phyloP scores from a whole-genome alignment of 257 asterid genomes.

The Perilla frutescens region DNA sequence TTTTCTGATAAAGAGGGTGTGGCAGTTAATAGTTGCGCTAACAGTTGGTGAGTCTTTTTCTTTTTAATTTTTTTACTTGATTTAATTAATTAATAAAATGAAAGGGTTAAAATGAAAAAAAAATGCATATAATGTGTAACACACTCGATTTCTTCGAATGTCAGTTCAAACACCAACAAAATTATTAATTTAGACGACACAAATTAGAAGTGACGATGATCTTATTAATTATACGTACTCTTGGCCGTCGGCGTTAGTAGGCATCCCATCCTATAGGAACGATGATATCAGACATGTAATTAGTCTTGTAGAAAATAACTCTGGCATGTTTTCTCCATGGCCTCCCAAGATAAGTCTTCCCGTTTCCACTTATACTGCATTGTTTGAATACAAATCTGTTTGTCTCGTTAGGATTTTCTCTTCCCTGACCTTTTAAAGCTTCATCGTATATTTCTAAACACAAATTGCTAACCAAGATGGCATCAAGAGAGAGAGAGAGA shows the following conservation, averaged over 20 bases:
- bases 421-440: conserved; percentile 52
- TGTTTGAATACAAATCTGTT: conserved; percentile 53
- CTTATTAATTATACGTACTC: conserved; percentile 47
- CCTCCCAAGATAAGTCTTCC: conserved; percentile 55
- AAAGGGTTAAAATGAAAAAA: too few relatives aligned
- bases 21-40: too few relatives aligned
- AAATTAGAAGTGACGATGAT: too few relatives aligned
- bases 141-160: conserved; percentile 58
- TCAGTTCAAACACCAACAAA: conserved; percentile 24
- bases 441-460: conserved; percentile 55
- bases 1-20: too few relatives aligned
- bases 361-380: conserved; percentile 45
- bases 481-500: too few relatives aligned
- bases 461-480: too few relatives aligned
- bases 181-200: too few relatives aligned
- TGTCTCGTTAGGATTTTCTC: conserved; percentile 26
- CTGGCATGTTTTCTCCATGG: conserved; percentile 78
- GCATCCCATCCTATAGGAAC: conserved; percentile 72
- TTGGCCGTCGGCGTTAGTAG: conserved; percentile 45
- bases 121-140: too few relatives aligned
- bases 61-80: too few relatives aligned
- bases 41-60: too few relatives aligned
- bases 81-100: too few relatives aligned
- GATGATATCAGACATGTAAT: conserved; percentile 47
- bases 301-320: conserved; percentile 60